Conservation (phyloP, 768 basidiomycete species). For the Suillus bovinus region DNA sequence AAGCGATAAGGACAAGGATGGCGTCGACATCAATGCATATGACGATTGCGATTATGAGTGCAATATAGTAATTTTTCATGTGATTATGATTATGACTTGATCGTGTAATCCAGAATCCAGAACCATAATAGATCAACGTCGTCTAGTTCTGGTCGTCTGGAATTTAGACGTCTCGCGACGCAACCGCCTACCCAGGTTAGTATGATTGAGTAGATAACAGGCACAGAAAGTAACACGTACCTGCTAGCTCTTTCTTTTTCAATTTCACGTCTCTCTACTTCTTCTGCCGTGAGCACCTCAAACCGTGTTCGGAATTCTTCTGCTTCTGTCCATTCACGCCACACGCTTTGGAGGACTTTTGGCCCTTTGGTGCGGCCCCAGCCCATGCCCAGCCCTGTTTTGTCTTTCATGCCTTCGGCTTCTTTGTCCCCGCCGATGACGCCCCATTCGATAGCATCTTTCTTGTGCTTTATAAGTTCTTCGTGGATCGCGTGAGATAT, state of each 20-base stretch:
- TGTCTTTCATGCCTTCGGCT: slow-evolving; percentile 69
- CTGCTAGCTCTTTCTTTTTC: slow-evolving; percentile 85
- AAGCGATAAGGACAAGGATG: slow-evolving; percentile 10
- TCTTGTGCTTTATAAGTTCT: slow-evolving; percentile 93
- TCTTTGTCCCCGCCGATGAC: slow-evolving; percentile 68
- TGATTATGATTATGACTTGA: background rate
- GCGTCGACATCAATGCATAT: slow-evolving; percentile 10
- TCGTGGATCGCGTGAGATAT: slow-evolving; percentile 94
- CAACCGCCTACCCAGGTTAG: slow-evolving; percentile 44
- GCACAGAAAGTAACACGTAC: slow-evolving; percentile 28
- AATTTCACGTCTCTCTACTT: slow-evolving; percentile 86
- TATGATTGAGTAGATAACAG: background rate
- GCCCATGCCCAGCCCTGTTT: slow-evolving; percentile 76
- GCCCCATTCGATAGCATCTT: slow-evolving; percentile 93
- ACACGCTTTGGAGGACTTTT: slow-evolving; percentile 80
- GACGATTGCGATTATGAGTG: slow-evolving; percentile 27
- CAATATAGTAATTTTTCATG: slow-evolving; percentile 22
- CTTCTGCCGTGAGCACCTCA: slow-evolving; percentile 85
- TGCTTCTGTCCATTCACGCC: slow-evolving; percentile 94
- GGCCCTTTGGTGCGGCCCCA: slow-evolving; percentile 81
- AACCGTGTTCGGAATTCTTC: slow-evolving; percentile 89
- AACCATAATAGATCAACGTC: slow-evolving; percentile 28
- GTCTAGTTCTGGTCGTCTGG: slow-evolving; percentile 47
- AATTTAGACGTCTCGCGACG: slow-evolving; percentile 69
- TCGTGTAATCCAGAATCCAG: background rate